These are phyloP conservation scores for Sextonia rubra DNA, from an alignment of 164 flowering plant genomes.

Conservation along the genomic window DNA sequence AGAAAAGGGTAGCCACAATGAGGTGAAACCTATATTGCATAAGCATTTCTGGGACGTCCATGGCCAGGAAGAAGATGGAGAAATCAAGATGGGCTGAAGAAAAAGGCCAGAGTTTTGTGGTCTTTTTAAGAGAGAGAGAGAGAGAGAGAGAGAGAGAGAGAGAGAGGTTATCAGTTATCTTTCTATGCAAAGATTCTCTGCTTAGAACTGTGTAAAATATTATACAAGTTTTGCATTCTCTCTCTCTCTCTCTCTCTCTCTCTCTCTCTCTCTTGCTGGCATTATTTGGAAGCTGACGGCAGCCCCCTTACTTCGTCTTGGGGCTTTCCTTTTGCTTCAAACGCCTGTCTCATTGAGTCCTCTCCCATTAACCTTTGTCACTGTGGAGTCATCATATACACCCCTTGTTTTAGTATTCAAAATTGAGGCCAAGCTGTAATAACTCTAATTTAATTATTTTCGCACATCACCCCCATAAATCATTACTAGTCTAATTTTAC, in stretches of 20 bases:
- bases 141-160: background rate
- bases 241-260: background rate
- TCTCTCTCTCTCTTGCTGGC: background rate
- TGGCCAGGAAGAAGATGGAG: slow-evolving; percentile 6
- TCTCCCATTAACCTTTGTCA: too few relatives aligned
- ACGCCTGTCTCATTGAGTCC: too few relatives aligned
- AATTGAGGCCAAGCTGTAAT: too few relatives aligned
- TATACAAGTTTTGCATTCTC: background rate
- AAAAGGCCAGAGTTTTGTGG: background rate
- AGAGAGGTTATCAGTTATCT: background rate
- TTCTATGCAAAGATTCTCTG: background rate
- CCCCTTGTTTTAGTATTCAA: too few relatives aligned
- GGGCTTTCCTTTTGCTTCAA: too few relatives aligned
- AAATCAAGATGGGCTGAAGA: background rate
- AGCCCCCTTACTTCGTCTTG: too few relatives aligned
- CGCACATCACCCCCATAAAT: too few relatives aligned
- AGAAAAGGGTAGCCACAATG: slow-evolving; percentile 13
- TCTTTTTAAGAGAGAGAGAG: background rate
- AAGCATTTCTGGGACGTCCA: slow-evolving; percentile 51
- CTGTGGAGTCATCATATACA: too few relatives aligned
- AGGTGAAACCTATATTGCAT: slow-evolving; percentile 45
- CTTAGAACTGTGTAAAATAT: background rate
- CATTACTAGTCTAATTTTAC: too few relatives aligned
- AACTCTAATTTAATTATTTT: too few relatives aligned
- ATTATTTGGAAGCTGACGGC: too few relatives aligned